Evolutionary conservation across 2,329 filamentous ascomycete species (phyloP).

Genomic region (Stromatinia cepivora): DNA sequence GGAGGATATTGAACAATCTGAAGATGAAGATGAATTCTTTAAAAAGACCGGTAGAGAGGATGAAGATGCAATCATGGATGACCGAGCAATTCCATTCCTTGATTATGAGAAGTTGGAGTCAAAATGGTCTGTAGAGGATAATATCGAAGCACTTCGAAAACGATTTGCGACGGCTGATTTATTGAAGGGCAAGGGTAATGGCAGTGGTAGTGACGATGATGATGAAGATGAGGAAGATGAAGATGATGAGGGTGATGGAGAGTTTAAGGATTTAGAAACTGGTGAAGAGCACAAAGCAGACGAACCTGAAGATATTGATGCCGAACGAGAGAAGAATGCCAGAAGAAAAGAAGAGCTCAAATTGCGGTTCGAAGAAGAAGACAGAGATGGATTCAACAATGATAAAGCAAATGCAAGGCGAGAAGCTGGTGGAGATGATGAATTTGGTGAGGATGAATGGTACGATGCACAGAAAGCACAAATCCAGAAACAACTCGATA

Average conservation of each 20-base stretch:
- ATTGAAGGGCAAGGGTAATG: conserved; percentile 57
- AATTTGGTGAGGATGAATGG: conserved; percentile 98
- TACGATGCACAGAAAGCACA: conserved; percentile 95
- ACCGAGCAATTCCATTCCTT: conserved; percentile 74
- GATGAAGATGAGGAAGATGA: conserved; percentile 52
- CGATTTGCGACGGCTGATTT: conserved; percentile 74
- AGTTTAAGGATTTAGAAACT: conserved; percentile 82
- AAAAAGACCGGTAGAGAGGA: conserved; percentile 62
- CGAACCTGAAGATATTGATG: conserved; percentile 61
- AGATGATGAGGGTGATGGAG: conserved; percentile 73
- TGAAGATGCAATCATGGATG: conserved; percentile 71
- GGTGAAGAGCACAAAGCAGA: conserved; percentile 58
- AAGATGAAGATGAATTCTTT: conserved; percentile 63
- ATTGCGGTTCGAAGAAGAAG: conserved; percentile 93
- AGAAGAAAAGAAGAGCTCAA: conserved; percentile 92
- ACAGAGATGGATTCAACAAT: conserved; percentile 91
- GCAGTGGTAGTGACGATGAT: conserved; percentile 46
- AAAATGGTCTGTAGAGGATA: conserved; percentile 82
- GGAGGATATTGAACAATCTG: conserved; percentile 57
- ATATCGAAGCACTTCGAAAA: conserved; percentile 70
- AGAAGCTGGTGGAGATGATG: conserved; percentile 64
- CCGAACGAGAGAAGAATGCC: conserved; percentile 88
- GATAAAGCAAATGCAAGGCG: conserved; percentile 77
- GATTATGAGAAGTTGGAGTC: conserved; percentile 78
- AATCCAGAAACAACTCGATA: conserved; percentile 92